These are phyloP conservation scores for Furcasterigmium sp. DNA, from an alignment of 2,329 filamentous ascomycete species.

Conservation along the genomic window DNA sequence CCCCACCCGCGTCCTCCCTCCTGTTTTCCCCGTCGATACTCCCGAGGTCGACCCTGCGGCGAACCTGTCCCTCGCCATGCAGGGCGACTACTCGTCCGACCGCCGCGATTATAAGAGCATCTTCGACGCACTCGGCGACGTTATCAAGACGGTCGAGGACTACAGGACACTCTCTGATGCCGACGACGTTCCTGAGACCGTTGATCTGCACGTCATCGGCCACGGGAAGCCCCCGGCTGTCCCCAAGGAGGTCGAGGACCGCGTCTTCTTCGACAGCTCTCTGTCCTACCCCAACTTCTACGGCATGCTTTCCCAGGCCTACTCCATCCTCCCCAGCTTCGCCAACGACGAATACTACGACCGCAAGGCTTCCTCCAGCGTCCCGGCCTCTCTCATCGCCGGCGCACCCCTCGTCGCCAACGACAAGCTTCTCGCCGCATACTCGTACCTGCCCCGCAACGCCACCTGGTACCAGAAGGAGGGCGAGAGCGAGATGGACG, in stretches of 20 bases:
- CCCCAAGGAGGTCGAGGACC: conserved; percentile 13
- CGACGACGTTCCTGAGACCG: conserved; percentile 7
- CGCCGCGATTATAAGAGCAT: conserved; percentile 19
- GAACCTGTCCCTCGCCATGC: conserved; percentile 17
- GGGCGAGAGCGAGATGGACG: conserved; percentile 20
- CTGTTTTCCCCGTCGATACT: conserved; percentile 17
- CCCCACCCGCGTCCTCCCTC: conserved; percentile 16
- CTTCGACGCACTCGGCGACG: conserved; percentile 17
- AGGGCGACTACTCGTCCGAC: conserved; percentile 20
- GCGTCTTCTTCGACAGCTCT: conserved; percentile 17
- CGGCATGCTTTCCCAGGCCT: conserved; percentile 13
- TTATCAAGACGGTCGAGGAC: conserved; percentile 14
- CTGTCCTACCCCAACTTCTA: conserved; percentile 22
- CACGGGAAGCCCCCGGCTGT: conserved; percentile 18
- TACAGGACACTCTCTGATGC: conserved; percentile 4
- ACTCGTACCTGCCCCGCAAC: conserved; percentile 18
- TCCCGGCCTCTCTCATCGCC: conserved; percentile 20
- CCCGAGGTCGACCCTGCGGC: conserved; percentile 11
- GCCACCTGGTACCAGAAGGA: conserved; percentile 15
- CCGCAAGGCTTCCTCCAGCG: conserved; percentile 21
- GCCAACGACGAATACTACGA: conserved; percentile 19
- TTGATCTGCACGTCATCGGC: conserved; percentile 18
- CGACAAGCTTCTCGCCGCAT: conserved; percentile 17
- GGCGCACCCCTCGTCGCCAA: conserved; percentile 18
- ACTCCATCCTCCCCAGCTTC: conserved; percentile 18